Percentiles rank a stretch among this genome's conserved stretches.
Evolutionary conservation across 2,329 filamentous ascomycete species (phyloP).

Genomic region (Stachybotrys elegans): DNA sequence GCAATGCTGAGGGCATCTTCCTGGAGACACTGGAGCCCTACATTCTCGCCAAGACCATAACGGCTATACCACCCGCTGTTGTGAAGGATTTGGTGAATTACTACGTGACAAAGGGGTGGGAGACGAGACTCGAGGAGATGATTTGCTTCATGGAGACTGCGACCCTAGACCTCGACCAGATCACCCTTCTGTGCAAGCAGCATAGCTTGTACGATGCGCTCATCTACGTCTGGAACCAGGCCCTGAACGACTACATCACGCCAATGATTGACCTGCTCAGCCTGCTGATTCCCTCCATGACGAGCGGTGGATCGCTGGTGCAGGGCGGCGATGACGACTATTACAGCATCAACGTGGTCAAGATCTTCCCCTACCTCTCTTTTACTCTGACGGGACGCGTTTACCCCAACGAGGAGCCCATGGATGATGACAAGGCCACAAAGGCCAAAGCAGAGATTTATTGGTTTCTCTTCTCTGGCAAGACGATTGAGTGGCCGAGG

Average conservation of each 20-base stretch:
- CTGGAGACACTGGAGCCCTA: slow-evolving; percentile 85
- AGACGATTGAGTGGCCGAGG: slow-evolving; percentile 69
- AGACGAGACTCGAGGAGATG: slow-evolving; percentile 82
- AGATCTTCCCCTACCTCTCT: slow-evolving; percentile 91
- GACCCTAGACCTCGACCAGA: slow-evolving; percentile 90
- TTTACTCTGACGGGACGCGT: slow-evolving; percentile 83
- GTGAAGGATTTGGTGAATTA: slow-evolving; percentile 82
- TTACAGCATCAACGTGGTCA: slow-evolving; percentile 68
- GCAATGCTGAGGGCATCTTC: slow-evolving; percentile 68
- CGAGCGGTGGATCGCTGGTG: slow-evolving; percentile 47
- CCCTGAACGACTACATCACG: slow-evolving; percentile 82
- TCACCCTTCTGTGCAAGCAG: slow-evolving; percentile 85
- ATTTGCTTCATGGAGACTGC: slow-evolving; percentile 87
- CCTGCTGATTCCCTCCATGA: slow-evolving; percentile 58
- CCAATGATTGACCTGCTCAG: slow-evolving; percentile 78
- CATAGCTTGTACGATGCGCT: slow-evolving; percentile 91
- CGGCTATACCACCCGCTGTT: slow-evolving; percentile 70
- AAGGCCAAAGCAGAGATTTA: slow-evolving; percentile 86
- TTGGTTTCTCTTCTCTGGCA: slow-evolving; percentile 87
- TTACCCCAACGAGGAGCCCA: slow-evolving; percentile 79
- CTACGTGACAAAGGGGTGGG: slow-evolving; percentile 70
- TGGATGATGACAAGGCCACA: slow-evolving; percentile 67
- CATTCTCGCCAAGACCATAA: slow-evolving; percentile 73
- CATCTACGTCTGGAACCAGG: slow-evolving; percentile 95
- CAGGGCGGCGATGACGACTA: slow-evolving; percentile 56